Conservation (phyloP, 208 protist genomes). For the Crithidia acanthocephali region DNA sequence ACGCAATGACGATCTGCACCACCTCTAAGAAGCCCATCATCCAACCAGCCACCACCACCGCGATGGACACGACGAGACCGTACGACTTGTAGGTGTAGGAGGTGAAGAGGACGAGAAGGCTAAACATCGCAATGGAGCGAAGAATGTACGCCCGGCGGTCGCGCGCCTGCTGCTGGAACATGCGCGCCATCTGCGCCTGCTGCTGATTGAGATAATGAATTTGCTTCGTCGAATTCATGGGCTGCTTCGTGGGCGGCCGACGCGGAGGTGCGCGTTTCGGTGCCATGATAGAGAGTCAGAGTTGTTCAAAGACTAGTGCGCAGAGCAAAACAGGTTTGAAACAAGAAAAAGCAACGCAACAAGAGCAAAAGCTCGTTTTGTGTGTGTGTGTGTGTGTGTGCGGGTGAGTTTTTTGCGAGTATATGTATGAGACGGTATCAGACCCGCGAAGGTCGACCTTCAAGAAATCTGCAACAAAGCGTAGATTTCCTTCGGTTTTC, state of each 20-base stretch:
- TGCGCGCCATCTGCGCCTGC: conserved; percentile 29
- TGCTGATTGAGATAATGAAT: conserved; percentile 30
- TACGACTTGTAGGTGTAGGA: conserved; percentile 24
- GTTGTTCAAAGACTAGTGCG: not conserved
- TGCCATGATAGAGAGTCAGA: conserved; percentile 2
- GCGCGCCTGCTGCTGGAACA: conserved; percentile 32
- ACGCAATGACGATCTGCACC: conserved; percentile 15
- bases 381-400: not conserved
- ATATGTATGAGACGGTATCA: no score
- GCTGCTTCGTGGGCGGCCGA: conserved; percentile 23
- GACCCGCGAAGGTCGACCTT: no score
- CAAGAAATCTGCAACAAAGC: no score
- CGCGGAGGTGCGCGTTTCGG: conserved; percentile 23
- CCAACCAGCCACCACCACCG: conserved; percentile 20
- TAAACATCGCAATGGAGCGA: conserved; percentile 17
- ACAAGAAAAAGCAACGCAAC: not conserved
- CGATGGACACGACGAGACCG: conserved; percentile 24
- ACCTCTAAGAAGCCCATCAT: conserved; percentile 29
- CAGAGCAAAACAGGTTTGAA: not conserved
- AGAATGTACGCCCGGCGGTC: conserved; percentile 19
- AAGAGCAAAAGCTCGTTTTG: not conserved
- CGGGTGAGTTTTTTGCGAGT: no score
- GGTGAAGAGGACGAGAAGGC: conserved; percentile 9
- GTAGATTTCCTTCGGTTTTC: no score
- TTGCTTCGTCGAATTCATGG: conserved; percentile 29